phyloP scores from a whole-genome alignment of 208 protist species.

The Kentomonas sorsogonicus region DNA sequence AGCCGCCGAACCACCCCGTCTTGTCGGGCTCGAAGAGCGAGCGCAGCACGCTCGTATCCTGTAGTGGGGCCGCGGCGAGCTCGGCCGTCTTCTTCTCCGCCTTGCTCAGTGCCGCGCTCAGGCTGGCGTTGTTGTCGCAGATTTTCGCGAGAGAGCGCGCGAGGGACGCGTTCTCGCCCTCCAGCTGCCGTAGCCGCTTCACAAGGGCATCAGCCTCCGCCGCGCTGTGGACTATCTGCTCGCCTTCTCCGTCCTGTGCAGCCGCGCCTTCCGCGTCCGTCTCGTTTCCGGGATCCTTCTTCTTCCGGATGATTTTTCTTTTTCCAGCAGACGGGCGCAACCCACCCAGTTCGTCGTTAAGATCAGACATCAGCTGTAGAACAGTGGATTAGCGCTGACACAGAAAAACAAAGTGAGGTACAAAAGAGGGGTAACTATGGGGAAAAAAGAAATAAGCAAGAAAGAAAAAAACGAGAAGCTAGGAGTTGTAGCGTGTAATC shows the following conservation, averaged over 20 bases:
- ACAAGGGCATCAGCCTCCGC: conserved; percentile 59
- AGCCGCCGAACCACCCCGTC: conserved; percentile 74
- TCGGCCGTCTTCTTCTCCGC: conserved; percentile 39
- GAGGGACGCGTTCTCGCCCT: conserved; percentile 53
- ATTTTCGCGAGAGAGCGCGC: conserved; percentile 58
- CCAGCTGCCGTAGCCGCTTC: conserved; percentile 52
- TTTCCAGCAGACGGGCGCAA: conserved; percentile 1
- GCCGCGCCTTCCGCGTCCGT: not conserved
- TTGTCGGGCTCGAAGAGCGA: conserved; percentile 77
- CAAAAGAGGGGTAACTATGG: not conserved
- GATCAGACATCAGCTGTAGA: not conserved
- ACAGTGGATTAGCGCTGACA: too few relatives aligned
- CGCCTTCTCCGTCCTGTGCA: not conserved
- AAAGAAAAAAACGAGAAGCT: not conserved
- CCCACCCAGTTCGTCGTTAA: not conserved
- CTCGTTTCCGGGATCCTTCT: conserved; percentile 3
- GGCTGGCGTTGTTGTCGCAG: conserved; percentile 75
- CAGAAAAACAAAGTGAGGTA: not conserved
- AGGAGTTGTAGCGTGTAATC: too few relatives aligned
- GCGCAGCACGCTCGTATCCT: conserved; percentile 46
- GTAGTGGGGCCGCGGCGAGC: conserved; percentile 30
- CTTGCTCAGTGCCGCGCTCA: conserved; percentile 25
- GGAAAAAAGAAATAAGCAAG: conserved; percentile 4
- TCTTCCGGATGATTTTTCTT: conserved; percentile 12
- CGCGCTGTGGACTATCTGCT: conserved; percentile 41